A percentile compares a stretch with the other conserved stretches of the same genome.
Evolutionary conservation across 2,329 filamentous ascomycete species (phyloP).

Genomic region (Rutstroemia sydowiana): DNA sequence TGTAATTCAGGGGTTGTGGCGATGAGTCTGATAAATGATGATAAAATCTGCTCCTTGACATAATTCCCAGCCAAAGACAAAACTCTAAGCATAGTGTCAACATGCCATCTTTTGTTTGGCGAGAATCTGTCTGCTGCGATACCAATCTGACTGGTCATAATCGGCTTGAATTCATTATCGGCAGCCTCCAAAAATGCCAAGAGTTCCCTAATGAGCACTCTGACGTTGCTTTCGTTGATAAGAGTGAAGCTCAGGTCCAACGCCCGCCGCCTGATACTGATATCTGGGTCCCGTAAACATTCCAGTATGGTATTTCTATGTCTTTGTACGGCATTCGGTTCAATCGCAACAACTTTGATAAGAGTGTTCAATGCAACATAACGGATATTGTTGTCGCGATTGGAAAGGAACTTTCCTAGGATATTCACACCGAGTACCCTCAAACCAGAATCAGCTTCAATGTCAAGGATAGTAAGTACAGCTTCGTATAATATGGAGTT

Average conservation of each 20-base stretch:
- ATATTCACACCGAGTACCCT: slow-evolving; percentile 96
- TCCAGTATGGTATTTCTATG: slow-evolving; percentile 97
- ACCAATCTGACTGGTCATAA: slow-evolving; percentile 97
- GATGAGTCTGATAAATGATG: slow-evolving; percentile 91
- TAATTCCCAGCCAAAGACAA: slow-evolving; percentile 91
- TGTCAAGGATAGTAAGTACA: slow-evolving; percentile 93
- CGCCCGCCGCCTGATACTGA: slow-evolving; percentile 92
- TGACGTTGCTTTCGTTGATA: slow-evolving; percentile 94
- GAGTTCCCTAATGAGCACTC: slow-evolving; percentile 85
- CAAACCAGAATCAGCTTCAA: slow-evolving; percentile 92
- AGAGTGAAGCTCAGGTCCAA: slow-evolving; percentile 95
- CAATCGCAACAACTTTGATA: slow-evolving; percentile 95
- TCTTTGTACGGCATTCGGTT: slow-evolving; percentile 93
- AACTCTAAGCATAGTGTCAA: slow-evolving; percentile 94
- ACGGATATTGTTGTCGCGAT: slow-evolving; percentile 97
- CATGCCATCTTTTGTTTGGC: slow-evolving; percentile 96
- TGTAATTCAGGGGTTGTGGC: slow-evolving; percentile 92
- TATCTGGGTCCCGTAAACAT: slow-evolving; percentile 92
- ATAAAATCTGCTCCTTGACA: slow-evolving; percentile 95
- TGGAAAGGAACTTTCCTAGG: slow-evolving; percentile 94
- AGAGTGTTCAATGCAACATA: slow-evolving; percentile 96
- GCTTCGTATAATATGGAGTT: slow-evolving; percentile 98
- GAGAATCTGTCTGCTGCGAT: slow-evolving; percentile 94
- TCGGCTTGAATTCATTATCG: slow-evolving; percentile 97
- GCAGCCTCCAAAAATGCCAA: slow-evolving; percentile 94